Conservation (phyloP, 192 early-diverging fungal genomes). For the Blastocladiella britannica region DNA sequence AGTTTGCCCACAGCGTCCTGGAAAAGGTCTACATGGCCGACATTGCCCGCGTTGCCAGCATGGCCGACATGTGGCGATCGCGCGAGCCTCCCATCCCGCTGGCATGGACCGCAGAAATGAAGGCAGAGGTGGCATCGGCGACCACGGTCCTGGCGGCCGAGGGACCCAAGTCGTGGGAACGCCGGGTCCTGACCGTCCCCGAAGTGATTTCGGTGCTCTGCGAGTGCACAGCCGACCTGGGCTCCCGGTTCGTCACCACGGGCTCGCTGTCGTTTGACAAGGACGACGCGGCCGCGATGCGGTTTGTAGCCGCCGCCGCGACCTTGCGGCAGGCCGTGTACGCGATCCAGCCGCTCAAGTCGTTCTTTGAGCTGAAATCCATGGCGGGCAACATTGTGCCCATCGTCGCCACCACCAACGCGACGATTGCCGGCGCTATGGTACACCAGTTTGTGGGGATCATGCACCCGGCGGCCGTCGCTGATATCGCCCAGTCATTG, state of each 20-base stretch:
- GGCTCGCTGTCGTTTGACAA: conserved; percentile 65
- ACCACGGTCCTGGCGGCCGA: too few relatives aligned
- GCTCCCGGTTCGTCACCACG: conserved; percentile 14
- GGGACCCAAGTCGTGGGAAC: conserved; percentile 31
- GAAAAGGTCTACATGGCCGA: conserved; percentile 66
- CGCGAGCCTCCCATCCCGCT: conserved; percentile 49
- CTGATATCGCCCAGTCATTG: too few relatives aligned
- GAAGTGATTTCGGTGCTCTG: conserved; percentile 11
- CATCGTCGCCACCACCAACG: conserved; percentile 95
- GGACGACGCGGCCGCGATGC: conserved; percentile 73
- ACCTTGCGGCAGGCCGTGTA: conserved; percentile 72
- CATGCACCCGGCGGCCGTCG: too few relatives aligned
- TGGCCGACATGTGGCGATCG: conserved; percentile 77
- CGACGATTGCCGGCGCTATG: conserved; percentile 84
- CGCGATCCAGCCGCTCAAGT: conserved; percentile 53
- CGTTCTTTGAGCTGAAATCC: conserved; percentile 73
- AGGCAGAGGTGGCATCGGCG: too few relatives aligned
- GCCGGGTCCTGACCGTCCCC: conserved; percentile 41
- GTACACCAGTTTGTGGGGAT: conserved; percentile 41
- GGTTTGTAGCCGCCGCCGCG: conserved; percentile 82
- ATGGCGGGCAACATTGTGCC: conserved; percentile 99
- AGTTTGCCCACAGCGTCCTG: conserved; percentile 43
- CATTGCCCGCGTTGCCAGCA: conserved; percentile 50
- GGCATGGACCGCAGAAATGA: too few relatives aligned
- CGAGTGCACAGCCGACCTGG: conserved; percentile 28